Conservation (phyloP, 345 rosid species). For the Euphorbia tirucalli region DNA sequence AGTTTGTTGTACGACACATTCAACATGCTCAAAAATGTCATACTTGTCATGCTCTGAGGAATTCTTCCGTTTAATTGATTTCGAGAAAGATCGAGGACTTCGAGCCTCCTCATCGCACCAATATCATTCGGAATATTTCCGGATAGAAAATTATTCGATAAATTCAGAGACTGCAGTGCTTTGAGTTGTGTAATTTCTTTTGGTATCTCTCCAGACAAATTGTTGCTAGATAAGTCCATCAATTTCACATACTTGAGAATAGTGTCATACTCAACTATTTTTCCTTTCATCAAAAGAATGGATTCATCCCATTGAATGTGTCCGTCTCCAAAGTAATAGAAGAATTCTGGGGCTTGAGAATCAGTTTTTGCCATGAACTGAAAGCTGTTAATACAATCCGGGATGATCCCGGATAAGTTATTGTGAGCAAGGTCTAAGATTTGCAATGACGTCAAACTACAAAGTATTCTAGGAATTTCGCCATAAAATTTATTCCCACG, state of each 20-base stretch:
- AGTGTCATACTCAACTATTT: not conserved
- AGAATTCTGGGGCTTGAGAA: not conserved
- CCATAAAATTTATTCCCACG: constrained; percentile 15
- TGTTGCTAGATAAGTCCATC: not conserved
- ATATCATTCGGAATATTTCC: not conserved
- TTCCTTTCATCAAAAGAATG: not conserved
- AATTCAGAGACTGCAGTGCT: not conserved
- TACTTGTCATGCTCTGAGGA: not conserved
- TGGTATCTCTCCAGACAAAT: not conserved
- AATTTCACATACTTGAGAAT: not conserved
- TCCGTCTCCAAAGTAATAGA: not conserved
- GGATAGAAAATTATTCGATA: not conserved
- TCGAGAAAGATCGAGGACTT: not conserved
- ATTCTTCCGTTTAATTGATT: not conserved
- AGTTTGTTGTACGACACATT: not conserved
- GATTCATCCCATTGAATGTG: not conserved
- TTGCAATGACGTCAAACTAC: not conserved
- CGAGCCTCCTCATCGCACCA: not conserved
- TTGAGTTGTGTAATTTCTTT: not conserved
- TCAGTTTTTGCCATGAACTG: constrained; percentile 1
- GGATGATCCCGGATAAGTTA: not conserved
- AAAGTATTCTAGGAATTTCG: not conserved
- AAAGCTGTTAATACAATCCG: constrained; percentile 5
- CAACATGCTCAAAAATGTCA: constrained; percentile 1
- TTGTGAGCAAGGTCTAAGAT: constrained; percentile 18